These are phyloP conservation scores for Fabrea salina DNA, from an alignment of 169 alveolate species.

Conservation along the genomic window DNA sequence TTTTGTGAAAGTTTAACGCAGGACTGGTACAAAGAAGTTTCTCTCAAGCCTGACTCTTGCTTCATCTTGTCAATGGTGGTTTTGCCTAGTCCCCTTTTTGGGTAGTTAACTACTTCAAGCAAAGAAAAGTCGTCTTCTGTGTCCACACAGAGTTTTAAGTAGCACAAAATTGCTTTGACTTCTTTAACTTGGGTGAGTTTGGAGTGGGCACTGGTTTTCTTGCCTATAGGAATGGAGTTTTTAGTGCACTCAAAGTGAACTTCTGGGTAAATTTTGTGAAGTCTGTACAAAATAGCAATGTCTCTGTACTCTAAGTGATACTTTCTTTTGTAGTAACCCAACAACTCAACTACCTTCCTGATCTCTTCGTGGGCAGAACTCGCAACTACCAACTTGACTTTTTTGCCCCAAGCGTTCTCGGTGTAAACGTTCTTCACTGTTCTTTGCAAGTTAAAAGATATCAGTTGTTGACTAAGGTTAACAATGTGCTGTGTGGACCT, in stretches of 20 bases:
- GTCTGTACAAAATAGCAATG: conserved; percentile 72
- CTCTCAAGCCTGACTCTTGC: background rate
- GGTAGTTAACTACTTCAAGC: conserved; percentile 65
- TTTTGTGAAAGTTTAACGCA: conserved; percentile 1
- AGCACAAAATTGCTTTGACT: conserved; percentile 51
- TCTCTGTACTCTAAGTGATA: conserved; percentile 61
- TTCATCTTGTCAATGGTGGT: conserved; percentile 43
- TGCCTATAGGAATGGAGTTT: conserved; percentile 24
- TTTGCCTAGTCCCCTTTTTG: conserved; percentile 64
- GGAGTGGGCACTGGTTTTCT: conserved; percentile 18
- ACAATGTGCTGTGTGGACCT: conserved; percentile 64
- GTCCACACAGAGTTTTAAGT: conserved; percentile 65
- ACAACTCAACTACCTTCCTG: background rate
- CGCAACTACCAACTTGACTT: conserved; percentile 50
- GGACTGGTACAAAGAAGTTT: conserved; percentile 28
- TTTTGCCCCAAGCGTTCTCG: conserved; percentile 42
- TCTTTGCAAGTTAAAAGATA: conserved; percentile 45
- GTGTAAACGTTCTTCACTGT: conserved; percentile 50
- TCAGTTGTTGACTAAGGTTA: conserved; percentile 38
- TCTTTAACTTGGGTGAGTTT: conserved; percentile 8
- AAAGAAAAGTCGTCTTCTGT: conserved; percentile 65
- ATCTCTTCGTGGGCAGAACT: conserved; percentile 28
- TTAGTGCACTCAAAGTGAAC: conserved; percentile 29
- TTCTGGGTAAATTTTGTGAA: conserved; percentile 51
- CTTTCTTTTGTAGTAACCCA: conserved; percentile 35